Base-by-base conservation (phyloP, 129 eudicot species). In the Cynara cardunculus region DNA sequence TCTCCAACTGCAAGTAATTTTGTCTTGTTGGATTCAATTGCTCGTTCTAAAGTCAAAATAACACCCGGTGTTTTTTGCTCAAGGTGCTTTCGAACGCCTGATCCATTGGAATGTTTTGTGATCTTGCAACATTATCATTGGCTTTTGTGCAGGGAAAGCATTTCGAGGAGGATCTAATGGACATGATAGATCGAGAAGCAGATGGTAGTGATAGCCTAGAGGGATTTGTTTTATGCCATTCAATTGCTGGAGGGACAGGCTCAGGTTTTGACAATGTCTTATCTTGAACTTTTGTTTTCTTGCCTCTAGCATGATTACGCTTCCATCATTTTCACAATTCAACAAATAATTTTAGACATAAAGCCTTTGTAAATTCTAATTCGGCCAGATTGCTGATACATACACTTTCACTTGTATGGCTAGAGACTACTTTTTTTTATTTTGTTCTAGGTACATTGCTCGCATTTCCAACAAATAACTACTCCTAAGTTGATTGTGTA, bases 171-270 rank as follows among this genome's bases (percentile, higher is more conserved):
- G 97, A 94, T 77, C 77, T 94, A 26, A 91, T 94, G 96, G 98
- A 94, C 87, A 94, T 91, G 98, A 91, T 94, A 59, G 98, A 94
- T 80, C 88, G 97, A 87, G 97, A 94, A 83, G 98, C 97, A 73
- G 97, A 94, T 86, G 97, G 98, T 76, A 94, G 98, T 82, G 98
- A 94, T 82, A 94, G 97, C 80, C 96, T 94, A 61, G 98, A 94
- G 76, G 97, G 98, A 62, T 94, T 94, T 70, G 96, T 92, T 86
- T 87, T 94, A 61, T 94, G 98, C 77, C 98, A 94, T 84, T 91
- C 96, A 8, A 94, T 94, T 81, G 98, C 97, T 46, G 98, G 98
- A 25, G 98, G 98, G 80, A 90, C 98, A 30, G 97, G 97, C 70
- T 94, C 98, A 90, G 97, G 98, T 94, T 64, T 61, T 74, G 32